phyloP scores from a whole-genome alignment of 2,329 filamentous ascomycete genomes.

The Calonectria pauciramosa region DNA sequence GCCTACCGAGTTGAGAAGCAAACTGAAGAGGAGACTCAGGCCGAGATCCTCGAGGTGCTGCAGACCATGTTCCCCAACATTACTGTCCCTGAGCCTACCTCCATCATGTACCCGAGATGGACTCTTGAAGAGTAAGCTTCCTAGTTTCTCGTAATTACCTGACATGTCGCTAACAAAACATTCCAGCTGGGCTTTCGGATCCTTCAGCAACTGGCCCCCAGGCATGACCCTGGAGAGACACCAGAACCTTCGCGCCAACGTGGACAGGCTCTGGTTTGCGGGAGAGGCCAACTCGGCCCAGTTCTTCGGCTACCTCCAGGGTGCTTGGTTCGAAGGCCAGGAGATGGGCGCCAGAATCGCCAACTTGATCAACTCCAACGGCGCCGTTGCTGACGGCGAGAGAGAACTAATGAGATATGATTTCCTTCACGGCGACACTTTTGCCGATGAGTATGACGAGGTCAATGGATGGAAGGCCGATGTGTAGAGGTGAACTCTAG shows the following conservation, averaged over 20 bases:
- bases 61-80: constrained; percentile 72
- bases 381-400: constrained; percentile 38
- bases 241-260: constrained; percentile 76
- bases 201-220: constrained; percentile 77
- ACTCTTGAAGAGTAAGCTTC: constrained; percentile 40
- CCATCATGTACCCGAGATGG: constrained; percentile 68
- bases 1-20: constrained; percentile 70
- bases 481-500: not conserved
- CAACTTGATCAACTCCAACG: constrained; percentile 26
- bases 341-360: constrained; percentile 62
- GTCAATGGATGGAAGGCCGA: constrained; percentile 25
- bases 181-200: constrained; percentile 65
- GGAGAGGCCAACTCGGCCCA: constrained; percentile 74
- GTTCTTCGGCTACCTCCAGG: constrained; percentile 77
- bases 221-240: constrained; percentile 75
- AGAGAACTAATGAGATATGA: constrained; percentile 45
- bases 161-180: constrained; percentile 13
- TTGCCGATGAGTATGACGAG: constrained; percentile 26
- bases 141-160: fast-evolving
- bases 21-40: constrained; percentile 70
- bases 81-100: constrained; percentile 69
- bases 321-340: constrained; percentile 70
- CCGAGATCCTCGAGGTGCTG: constrained; percentile 70
- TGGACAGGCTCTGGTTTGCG: constrained; percentile 73
- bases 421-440: constrained; percentile 49